phyloP scores from a whole-genome alignment of 768 basidiomycete species.

The Fistulinella prunicolor region DNA sequence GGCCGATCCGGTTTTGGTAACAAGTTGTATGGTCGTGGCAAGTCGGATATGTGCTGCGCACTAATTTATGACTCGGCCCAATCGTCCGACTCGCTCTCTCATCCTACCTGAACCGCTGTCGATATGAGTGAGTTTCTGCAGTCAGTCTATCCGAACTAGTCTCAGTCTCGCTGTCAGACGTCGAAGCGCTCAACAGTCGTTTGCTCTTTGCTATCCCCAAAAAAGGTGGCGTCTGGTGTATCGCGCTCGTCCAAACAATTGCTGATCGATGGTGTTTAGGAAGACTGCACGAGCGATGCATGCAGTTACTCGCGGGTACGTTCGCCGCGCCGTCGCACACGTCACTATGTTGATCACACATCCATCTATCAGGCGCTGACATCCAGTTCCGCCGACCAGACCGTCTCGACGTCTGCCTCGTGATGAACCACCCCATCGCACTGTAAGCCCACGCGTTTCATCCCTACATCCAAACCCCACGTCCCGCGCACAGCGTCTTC shows the following conservation, averaged over 20 bases:
- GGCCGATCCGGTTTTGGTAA: too few species aligned
- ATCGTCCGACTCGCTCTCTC: too few species aligned
- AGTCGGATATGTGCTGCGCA: not conserved
- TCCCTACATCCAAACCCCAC: not conserved
- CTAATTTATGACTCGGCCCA: not conserved
- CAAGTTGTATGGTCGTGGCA: not conserved
- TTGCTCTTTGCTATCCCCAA: constrained; percentile 95
- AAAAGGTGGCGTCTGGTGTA: constrained; percentile 67
- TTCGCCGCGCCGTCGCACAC: not conserved
- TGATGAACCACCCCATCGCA: constrained; percentile 88
- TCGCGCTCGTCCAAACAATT: not conserved
- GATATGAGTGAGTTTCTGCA: constrained; percentile 24
- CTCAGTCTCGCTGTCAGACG: constrained; percentile 38
- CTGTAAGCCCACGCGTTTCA: constrained; percentile 58
- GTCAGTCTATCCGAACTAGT: not conserved
- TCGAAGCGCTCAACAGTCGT: constrained; percentile 80
- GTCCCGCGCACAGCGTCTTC: constrained; percentile 67
- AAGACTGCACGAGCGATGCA: constrained; percentile 85
- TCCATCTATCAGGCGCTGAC: constrained; percentile 68
- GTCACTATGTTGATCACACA: not conserved
- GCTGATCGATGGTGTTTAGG: constrained; percentile 42
- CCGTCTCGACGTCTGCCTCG: constrained; percentile 91
- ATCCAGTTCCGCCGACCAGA: constrained; percentile 88
- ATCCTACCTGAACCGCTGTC: not conserved
- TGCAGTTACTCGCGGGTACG: constrained; percentile 80